A percentile compares a stretch with the other conserved stretches of the same genome.
These are phyloP conservation scores for Xenoacremonium recifei DNA, from an alignment of 2,329 filamentous ascomycete species.

Conservation along the genomic window DNA sequence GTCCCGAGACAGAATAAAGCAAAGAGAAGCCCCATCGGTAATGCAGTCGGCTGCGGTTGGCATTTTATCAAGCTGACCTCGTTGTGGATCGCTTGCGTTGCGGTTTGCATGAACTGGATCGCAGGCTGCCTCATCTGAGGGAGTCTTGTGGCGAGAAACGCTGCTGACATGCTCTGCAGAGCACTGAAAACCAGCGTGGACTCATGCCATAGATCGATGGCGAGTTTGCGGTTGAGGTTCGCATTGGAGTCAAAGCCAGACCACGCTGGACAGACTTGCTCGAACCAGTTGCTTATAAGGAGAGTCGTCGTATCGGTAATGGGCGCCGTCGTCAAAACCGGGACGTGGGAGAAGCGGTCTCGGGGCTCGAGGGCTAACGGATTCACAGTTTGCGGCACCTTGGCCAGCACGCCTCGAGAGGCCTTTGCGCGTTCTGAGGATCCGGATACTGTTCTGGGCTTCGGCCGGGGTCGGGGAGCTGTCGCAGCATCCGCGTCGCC, in stretches of 20 bases:
- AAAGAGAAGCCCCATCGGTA: constrained; percentile 36
- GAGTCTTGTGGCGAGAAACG: constrained; percentile 32
- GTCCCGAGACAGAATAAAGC: constrained; percentile 40
- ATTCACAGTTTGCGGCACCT: constrained; percentile 1
- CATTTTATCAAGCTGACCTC: constrained; percentile 30
- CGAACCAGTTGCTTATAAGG: constrained; percentile 39
- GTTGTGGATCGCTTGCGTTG: constrained; percentile 32
- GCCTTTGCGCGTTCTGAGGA: background rate
- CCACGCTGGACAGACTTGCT: constrained; percentile 39
- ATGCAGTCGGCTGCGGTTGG: constrained; percentile 10
- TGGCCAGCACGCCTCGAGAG: background rate
- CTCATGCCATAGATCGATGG: constrained; percentile 34
- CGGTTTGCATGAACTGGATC: constrained; percentile 31
- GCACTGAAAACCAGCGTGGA: constrained; percentile 37
- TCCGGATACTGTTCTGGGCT: background rate
- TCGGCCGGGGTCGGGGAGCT: background rate
- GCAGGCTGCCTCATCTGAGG: constrained; percentile 36
- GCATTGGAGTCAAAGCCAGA: constrained; percentile 38
- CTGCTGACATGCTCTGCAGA: constrained; percentile 41
- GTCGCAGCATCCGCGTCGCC: background rate
- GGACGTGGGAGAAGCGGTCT: constrained; percentile 13
- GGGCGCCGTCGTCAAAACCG: constrained; percentile 16
- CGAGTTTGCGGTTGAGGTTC: constrained; percentile 39
- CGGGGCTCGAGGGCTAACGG: constrained; percentile 8
- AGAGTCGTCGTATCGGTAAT: constrained; percentile 30